Percentiles rank a stretch among this genome's conserved stretches.
Conservation (phyloP, 768 basidiomycete species). For the Lactifluus echinatus region DNA sequence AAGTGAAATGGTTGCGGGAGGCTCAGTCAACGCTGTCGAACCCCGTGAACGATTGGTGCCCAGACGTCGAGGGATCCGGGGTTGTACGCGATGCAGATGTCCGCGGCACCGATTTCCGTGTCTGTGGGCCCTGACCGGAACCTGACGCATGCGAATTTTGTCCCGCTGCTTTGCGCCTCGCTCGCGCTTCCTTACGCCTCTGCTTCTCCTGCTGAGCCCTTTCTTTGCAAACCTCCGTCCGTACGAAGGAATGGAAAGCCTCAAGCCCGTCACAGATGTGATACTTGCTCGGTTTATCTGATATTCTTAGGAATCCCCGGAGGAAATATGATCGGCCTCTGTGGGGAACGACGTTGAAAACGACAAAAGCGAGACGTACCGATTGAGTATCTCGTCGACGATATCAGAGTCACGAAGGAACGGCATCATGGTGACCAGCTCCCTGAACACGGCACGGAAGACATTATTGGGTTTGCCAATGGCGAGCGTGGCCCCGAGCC, state of each 20-base stretch:
- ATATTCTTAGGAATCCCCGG: conserved; percentile 31
- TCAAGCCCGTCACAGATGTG: conserved; percentile 46
- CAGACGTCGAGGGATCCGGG: background rate
- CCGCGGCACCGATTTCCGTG: background rate
- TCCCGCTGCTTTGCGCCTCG: background rate
- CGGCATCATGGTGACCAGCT: conserved; percentile 46
- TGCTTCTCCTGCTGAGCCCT: background rate
- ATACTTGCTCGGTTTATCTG: conserved; percentile 45
- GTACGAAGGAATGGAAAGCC: conserved; percentile 39
- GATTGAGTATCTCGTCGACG: conserved; percentile 45
- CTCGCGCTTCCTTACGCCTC: background rate
- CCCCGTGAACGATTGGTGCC: background rate
- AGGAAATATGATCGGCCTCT: background rate
- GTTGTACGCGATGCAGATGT: background rate
- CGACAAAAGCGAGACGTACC: conserved; percentile 31
- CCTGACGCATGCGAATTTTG: background rate
- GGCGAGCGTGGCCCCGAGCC: conserved; percentile 35
- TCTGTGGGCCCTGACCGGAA: background rate
- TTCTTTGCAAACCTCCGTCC: conserved; percentile 39
- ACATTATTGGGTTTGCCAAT: conserved; percentile 34
- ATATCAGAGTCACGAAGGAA: conserved; percentile 44
- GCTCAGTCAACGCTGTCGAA: background rate
- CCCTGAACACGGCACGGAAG: conserved; percentile 36
- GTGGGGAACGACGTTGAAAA: no score
- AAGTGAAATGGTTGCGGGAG: background rate